phyloP scores from a whole-genome alignment of 768 basidiomycete species.

The Lentinus tigrinus region DNA sequence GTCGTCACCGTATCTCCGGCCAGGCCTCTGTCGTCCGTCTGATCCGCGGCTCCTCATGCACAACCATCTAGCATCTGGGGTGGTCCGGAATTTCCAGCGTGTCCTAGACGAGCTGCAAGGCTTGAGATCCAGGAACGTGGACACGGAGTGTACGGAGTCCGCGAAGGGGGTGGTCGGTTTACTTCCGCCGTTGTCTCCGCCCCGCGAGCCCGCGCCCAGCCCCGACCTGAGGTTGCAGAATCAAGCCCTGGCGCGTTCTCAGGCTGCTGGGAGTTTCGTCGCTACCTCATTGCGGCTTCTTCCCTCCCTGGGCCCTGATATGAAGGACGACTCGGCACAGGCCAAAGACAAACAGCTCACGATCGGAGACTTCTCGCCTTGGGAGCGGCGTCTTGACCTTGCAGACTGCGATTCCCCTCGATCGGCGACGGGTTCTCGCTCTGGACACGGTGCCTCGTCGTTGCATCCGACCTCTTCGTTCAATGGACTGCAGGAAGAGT shows the following conservation, averaged over 20 bases:
- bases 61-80: constrained; percentile 9
- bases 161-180: background rate
- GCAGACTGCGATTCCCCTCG: background rate
- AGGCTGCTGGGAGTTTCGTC: background rate
- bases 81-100: constrained; percentile 17
- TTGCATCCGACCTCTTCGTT: background rate
- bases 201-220: background rate
- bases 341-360: background rate
- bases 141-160: background rate
- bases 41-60: constrained; percentile 13
- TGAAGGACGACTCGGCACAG: background rate
- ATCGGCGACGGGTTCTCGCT: background rate
- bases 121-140: background rate
- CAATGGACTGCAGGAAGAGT: constrained; percentile 9
- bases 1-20: constrained; percentile 4
- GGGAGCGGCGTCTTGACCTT: background rate
- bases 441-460: background rate
- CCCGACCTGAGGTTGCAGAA: background rate
- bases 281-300: background rate
- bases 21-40: constrained; percentile 1
- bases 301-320: background rate
- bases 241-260: background rate
- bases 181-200: background rate
- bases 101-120: constrained; percentile 18
- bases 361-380: background rate